Percentiles rank a stretch among this genome's conserved stretches.
Evolutionary conservation across 306 rosid genomes (phyloP).

Genomic region (Casuarina glauca): DNA sequence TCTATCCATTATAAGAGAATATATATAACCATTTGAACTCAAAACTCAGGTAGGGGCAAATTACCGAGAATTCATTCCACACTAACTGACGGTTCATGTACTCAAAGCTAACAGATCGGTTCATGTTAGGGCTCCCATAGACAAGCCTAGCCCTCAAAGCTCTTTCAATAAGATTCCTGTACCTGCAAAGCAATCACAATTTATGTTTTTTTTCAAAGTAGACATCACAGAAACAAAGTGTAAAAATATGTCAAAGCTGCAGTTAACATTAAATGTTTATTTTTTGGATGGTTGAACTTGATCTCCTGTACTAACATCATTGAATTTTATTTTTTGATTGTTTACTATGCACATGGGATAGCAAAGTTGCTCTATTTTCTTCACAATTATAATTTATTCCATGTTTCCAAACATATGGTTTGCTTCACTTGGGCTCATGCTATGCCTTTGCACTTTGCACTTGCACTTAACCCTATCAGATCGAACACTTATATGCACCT

Average conservation of each 20-base stretch:
- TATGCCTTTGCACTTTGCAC: not conserved
- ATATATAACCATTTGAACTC: not conserved
- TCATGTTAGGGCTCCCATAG: constrained; percentile 96
- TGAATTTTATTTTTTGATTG: not conserved
- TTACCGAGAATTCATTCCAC: constrained; percentile 99
- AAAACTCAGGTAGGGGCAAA: constrained; percentile 10
- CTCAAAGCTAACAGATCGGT: constrained; percentile 97
- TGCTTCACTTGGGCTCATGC: not conserved
- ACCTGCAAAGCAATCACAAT: constrained; percentile 53
- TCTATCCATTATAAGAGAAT: not conserved
- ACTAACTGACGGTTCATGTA: constrained; percentile 98
- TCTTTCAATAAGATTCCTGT: constrained; percentile 89
- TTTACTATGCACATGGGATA: not conserved
- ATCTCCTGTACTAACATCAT: not conserved
- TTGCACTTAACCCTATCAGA: not conserved
- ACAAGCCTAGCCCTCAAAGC: constrained; percentile 92
- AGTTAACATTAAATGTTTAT: not conserved
- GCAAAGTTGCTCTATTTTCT: not conserved
- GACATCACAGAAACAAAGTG: constrained; percentile 9
- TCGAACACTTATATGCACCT: not conserved
- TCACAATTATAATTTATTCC: not conserved
- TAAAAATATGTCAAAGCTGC: constrained; percentile 14
- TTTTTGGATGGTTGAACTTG: not conserved
- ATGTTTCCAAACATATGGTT: not conserved
- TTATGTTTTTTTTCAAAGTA: constrained; percentile 2